Base-by-base conservation (phyloP, 495 filamentous ascomycete species). In the Evernia prunastri region DNA sequence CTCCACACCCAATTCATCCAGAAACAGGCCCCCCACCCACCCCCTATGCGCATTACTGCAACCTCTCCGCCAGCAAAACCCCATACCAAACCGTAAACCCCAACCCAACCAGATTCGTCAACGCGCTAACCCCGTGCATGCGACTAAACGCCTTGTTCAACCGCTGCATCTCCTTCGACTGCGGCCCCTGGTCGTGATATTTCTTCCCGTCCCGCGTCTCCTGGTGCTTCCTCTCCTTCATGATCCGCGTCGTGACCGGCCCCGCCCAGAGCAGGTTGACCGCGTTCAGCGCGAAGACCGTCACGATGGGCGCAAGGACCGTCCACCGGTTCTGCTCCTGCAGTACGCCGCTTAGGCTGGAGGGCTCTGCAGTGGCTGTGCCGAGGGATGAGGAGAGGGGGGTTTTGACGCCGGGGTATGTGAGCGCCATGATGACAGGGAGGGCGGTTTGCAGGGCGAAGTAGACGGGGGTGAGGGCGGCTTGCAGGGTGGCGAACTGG, bases 171-270 rank as follows among this genome's bases (percentile, higher is more conserved):
- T 89, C 89, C 72, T 86, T 81, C 9, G 87, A 90, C 67, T 92
- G 88, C 39, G 89, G 85, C 20, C 82, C 80, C 31, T 78, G 73
- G 61, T 96, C 91, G 66, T 90, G 87, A 74, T 84, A 86, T 72
- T 84, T 87, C 81, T 94, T 96, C 61, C 90, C 89, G 72, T 96
- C 93, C 63, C 81, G 78, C 58, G 86, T 86, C 80, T 91, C 89
- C 76, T 93, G 90, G 64, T 83, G 75, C 73, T 88, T 89, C 71
- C 91, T 79, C 77, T 89, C 77, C 62, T 76, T 80, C 85, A 94
- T 93, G 35, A 86, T 77, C 67, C 82, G 80, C 33, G 82, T 86
- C 29, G 90, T 92, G 61, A 81, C 75, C 9, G 92, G 92, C 1
- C 88, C 86, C 51, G 96, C 72, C 51, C 86, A 78, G 0, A 81